These are phyloP conservation scores for Epichloe sibirici DNA, from an alignment of 2,329 filamentous ascomycete species.

Conservation along the genomic window DNA sequence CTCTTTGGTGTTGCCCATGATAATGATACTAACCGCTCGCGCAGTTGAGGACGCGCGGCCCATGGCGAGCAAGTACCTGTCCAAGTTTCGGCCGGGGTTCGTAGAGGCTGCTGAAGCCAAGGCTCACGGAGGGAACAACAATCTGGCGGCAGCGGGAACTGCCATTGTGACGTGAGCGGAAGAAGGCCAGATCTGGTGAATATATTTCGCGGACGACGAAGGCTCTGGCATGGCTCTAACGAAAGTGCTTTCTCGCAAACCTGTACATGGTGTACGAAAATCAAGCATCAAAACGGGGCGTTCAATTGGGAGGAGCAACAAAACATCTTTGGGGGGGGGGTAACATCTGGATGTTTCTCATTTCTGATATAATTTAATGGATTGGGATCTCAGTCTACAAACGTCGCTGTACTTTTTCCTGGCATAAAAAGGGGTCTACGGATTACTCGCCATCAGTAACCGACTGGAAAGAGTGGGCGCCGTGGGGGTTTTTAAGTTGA, in stretches of 20 bases:
- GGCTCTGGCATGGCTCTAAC: neutral
- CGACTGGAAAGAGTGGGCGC: too few species aligned
- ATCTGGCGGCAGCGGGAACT: conserved; percentile 12
- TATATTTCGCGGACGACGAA: neutral
- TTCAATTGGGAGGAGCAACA: neutral
- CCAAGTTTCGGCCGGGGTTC: conserved; percentile 47
- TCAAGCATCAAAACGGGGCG: neutral
- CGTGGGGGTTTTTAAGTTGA: too few species aligned
- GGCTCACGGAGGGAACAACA: conserved; percentile 11
- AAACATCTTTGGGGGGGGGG: neutral
- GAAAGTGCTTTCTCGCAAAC: neutral
- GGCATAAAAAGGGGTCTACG: too few species aligned
- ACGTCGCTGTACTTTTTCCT: too few species aligned
- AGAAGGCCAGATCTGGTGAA: too few species aligned
- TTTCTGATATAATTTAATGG: neutral
- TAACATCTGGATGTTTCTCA: neutral
- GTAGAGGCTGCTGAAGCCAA: conserved; percentile 20
- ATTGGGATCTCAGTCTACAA: too few species aligned
- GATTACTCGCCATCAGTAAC: too few species aligned
- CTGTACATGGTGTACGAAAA: neutral
- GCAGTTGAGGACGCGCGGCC: conserved; percentile 50
- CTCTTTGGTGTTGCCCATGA: neutral
- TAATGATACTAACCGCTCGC: neutral
- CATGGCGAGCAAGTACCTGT: conserved; percentile 49
- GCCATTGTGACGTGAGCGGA: conserved; percentile 20